phyloP scores from a whole-genome alignment of 345 rosid genomes.

The Salix purpurea region DNA sequence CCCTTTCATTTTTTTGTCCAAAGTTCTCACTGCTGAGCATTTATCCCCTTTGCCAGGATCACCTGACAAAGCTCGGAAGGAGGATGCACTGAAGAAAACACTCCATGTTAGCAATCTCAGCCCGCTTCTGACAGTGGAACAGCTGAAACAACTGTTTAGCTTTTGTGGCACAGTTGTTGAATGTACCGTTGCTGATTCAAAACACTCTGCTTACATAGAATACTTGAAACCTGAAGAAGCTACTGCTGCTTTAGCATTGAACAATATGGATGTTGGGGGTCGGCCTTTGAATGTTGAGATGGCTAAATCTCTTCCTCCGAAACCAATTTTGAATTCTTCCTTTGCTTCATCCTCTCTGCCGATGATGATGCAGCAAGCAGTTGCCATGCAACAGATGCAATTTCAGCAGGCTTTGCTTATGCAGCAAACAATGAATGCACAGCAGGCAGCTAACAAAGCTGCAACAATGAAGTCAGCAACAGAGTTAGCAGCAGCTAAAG shows the following conservation, averaged over 20 bases:
- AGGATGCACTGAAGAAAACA: slow-evolving; percentile 64
- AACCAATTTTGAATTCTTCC: slow-evolving; percentile 50
- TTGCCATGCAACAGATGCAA: slow-evolving; percentile 97
- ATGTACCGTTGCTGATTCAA: slow-evolving; percentile 78
- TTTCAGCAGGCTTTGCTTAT: slow-evolving; percentile 94
- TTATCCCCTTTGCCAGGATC: slow-evolving; percentile 43
- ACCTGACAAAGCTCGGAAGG: slow-evolving; percentile 49
- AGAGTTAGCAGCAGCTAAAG: slow-evolving; percentile 94
- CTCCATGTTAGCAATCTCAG: slow-evolving; percentile 97
- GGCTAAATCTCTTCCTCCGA: slow-evolving; percentile 88
- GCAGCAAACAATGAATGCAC: slow-evolving; percentile 94
- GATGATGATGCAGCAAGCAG: slow-evolving; percentile 99
- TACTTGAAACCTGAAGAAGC: slow-evolving; percentile 87
- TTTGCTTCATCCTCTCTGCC: slow-evolving; percentile 72
- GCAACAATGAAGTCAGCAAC: slow-evolving; percentile 98
- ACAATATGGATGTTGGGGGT: slow-evolving; percentile 91
- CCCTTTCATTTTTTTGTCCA: not conserved
- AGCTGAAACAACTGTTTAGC: slow-evolving; percentile 86
- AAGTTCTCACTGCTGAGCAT: slow-evolving; percentile 2
- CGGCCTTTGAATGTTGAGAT: slow-evolving; percentile 91
- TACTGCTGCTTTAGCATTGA: slow-evolving; percentile 81
- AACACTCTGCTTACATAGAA: slow-evolving; percentile 87
- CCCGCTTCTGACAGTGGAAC: slow-evolving; percentile 84
- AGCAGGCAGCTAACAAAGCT: slow-evolving; percentile 94
- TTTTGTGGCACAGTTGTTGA: slow-evolving; percentile 87